Conservation (phyloP, 148 eudicot species). For the Suaeda aralocaspica region DNA sequence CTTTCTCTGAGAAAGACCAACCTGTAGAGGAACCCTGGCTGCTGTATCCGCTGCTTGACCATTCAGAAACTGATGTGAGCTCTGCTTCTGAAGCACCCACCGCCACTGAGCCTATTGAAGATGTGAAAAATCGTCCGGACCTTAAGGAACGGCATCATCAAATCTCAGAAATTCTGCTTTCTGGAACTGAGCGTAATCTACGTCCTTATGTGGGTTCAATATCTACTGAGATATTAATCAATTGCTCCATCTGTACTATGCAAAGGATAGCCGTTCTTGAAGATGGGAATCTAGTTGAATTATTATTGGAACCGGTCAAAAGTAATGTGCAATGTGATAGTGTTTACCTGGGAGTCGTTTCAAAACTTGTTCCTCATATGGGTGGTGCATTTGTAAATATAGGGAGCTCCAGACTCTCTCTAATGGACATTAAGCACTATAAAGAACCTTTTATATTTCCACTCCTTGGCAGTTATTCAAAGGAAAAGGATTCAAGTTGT, state of each 20-base stretch:
- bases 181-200: slow-evolving; percentile 39
- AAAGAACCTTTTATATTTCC: slow-evolving; percentile 76
- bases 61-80: slow-evolving; percentile 23
- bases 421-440: slow-evolving; percentile 64
- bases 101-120: slow-evolving; percentile 19
- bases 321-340: slow-evolving; percentile 81
- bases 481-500: slow-evolving; percentile 41
- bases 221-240: slow-evolving; percentile 71
- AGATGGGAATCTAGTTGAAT: slow-evolving; percentile 78
- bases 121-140: neutral
- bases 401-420: slow-evolving; percentile 64
- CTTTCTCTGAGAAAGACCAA: slow-evolving; percentile 35
- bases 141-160: slow-evolving; percentile 30
- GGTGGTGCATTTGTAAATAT: slow-evolving; percentile 97
- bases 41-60: slow-evolving; percentile 28
- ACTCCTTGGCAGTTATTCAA: slow-evolving; percentile 35
- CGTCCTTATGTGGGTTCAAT: slow-evolving; percentile 36
- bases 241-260: slow-evolving; percentile 88
- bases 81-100: slow-evolving; percentile 24
- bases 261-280: slow-evolving; percentile 96
- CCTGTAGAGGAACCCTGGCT: slow-evolving; percentile 97
- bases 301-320: slow-evolving; percentile 85
- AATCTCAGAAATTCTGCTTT: slow-evolving; percentile 37
- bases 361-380: slow-evolving; percentile 86
- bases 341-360: slow-evolving; percentile 78